These are phyloP conservation scores for Candida germanica DNA, from an alignment of 805 yeast species.

Conservation along the genomic window DNA sequence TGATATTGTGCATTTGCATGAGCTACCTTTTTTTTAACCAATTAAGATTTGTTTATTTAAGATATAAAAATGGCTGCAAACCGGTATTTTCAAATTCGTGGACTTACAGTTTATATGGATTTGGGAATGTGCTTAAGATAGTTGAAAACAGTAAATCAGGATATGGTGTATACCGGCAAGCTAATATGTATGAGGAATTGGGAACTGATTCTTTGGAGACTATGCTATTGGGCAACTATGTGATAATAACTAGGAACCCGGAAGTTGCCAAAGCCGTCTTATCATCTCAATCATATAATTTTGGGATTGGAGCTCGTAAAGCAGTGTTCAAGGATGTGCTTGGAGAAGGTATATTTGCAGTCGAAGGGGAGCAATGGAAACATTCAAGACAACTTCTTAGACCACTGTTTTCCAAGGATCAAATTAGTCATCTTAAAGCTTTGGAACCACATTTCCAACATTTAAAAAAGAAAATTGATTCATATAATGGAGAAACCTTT, in stretches of 20 bases:
- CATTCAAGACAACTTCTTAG: constrained; percentile 33
- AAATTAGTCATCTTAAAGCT: constrained; percentile 27
- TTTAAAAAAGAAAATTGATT: constrained; percentile 20
- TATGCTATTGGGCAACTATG: constrained; percentile 15
- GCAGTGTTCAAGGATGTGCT: constrained; percentile 26
- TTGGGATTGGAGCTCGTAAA: constrained; percentile 29
- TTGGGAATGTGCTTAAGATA: constrained; percentile 2
- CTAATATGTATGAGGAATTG: not conserved
- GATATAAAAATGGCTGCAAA: not conserved
- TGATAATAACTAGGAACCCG: constrained; percentile 29
- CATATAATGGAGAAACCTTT: constrained; percentile 19
- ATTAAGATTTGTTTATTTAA: too few relatives aligned
- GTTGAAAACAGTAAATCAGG: constrained; percentile 7
- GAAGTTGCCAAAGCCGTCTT: constrained; percentile 34
- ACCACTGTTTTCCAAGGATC: constrained; percentile 37
- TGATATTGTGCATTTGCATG: not conserved
- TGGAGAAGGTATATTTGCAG: constrained; percentile 38
- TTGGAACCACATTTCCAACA: constrained; percentile 30
- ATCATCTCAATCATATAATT: constrained; percentile 34
- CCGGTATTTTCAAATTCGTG: not conserved
- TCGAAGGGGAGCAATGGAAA: constrained; percentile 37
- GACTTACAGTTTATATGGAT: constrained; percentile 6
- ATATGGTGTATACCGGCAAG: constrained; percentile 2
- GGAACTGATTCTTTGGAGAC: constrained; percentile 15
- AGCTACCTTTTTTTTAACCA: not conserved